Base-by-base conservation (phyloP, 2,329 filamentous ascomycete genomes). In the Fulvia fulva region DNA sequence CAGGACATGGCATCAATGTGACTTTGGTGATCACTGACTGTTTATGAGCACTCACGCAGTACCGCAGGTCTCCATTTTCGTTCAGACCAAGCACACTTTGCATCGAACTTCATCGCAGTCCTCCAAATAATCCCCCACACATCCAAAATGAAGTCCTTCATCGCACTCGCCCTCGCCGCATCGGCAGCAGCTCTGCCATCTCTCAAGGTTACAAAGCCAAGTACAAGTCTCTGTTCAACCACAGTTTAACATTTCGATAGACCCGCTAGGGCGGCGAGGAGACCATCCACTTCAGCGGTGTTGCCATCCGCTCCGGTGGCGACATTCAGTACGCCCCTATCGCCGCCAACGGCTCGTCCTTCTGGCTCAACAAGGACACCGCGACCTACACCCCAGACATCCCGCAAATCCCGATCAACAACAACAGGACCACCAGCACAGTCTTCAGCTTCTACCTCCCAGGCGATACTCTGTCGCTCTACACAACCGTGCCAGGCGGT, bases 321-420 rank as follows among this genome's bases (percentile, higher is more conserved):
- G 63, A 66, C 23, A 68, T 71, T 62, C 62, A 69, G 58, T 59
- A 65, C 47, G 55, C 47, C 26, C 34, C 53, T 34, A 53, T 72
- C 50, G 61, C 65, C 47, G 71, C 70, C 50, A 64, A 57, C 34
- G 55, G 51, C 23, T 53, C 57, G 6, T 30, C 49, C 23, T 62
- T 73, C 65, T 67, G 60, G 54, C 59, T 72, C 54, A 63, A 65
- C 62, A 67, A 67, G 32, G 51, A 61, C 21, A 65, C 70, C 5
- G 52, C 63, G 14, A 60, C 65, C 37, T 71, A 68, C 62, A 69
- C 66, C 54, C 70, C 70, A 28, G 47, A 55, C 23, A 19, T 22
- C 16, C 44, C 53, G 22, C 21, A 57, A n/a, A 47, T 55, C 9
- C 28, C 54, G 25, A 44, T 26, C 22, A 26, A 32, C 34, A 53